Conservation (phyloP, 306 rosid genomes). For the Cicer judaicum region DNA sequence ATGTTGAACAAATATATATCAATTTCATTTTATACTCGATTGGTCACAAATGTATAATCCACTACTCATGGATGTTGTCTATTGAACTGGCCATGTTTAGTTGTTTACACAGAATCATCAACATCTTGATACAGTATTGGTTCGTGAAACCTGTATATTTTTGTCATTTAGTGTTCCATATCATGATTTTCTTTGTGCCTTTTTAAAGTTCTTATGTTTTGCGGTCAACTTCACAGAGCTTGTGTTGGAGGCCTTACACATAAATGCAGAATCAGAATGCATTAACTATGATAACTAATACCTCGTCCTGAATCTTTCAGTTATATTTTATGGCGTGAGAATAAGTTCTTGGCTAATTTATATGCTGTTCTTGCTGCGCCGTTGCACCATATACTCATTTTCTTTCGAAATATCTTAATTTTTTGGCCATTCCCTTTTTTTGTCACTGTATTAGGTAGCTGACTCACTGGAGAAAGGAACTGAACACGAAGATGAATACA, state of each 20-base stretch:
- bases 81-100: not conserved
- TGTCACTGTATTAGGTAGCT: slow-evolving; percentile 68
- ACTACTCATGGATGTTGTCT: slow-evolving; percentile 5
- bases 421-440: slow-evolving; percentile 29
- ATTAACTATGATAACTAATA: slow-evolving; percentile 17
- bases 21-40: not conserved
- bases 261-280: slow-evolving; percentile 17
- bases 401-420: slow-evolving; percentile 9
- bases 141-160: slow-evolving; percentile 18
- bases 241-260: slow-evolving; percentile 19
- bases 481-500: slow-evolving; percentile 98
- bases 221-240: slow-evolving; percentile 28
- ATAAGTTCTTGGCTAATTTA: slow-evolving; percentile 26
- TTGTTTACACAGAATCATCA: slow-evolving; percentile 5
- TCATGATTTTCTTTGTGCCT: slow-evolving; percentile 13
- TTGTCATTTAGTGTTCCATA: not conserved
- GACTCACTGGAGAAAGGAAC: slow-evolving; percentile 99
- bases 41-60: not conserved
- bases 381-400: not conserved
- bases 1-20: slow-evolving; percentile 3
- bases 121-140: slow-evolving; percentile 9
- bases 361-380: slow-evolving; percentile 22
- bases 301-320: slow-evolving; percentile 19
- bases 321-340: slow-evolving; percentile 25
- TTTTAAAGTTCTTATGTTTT: slow-evolving; percentile 3